These are phyloP conservation scores for Vaccinium myrtillus DNA, from an alignment of 148 eudicot genomes.

Conservation along the genomic window DNA sequence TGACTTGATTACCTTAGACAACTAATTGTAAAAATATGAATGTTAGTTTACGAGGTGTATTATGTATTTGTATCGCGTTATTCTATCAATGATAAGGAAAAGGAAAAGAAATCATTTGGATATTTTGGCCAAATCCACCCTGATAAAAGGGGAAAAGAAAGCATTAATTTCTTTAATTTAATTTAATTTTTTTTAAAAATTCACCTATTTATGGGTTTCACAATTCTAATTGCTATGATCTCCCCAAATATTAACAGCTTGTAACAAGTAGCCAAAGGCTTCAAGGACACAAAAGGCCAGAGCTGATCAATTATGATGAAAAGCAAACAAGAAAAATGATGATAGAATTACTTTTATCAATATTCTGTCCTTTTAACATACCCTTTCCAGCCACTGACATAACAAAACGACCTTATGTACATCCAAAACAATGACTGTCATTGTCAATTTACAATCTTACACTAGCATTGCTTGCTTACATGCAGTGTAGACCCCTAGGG, in stretches of 20 bases:
- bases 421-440: neutral
- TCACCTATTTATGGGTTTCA: too few species aligned
- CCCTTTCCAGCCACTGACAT: neutral
- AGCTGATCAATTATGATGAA: slow-evolving; percentile 13
- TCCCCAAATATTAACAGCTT: neutral
- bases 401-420: neutral
- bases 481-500: neutral
- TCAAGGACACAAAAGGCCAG: slow-evolving; percentile 19
- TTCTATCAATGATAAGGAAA: too few species aligned
- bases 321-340: slow-evolving; percentile 3
- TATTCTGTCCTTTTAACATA: neutral
- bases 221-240: too few species aligned
- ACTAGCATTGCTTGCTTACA: neutral
- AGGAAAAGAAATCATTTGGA: too few species aligned
- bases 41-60: too few species aligned
- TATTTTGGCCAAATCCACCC: too few species aligned
- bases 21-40: too few species aligned
- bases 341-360: neutral
- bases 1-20: too few species aligned
- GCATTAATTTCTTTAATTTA: too few species aligned
- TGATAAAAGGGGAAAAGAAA: too few species aligned
- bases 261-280: slow-evolving; percentile 16
- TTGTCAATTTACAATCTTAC: neutral
- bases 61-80: too few species aligned
- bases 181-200: too few species aligned